These are phyloP conservation scores for Acrocalymma vagum DNA, from an alignment of 2,329 filamentous ascomycete genomes.

Conservation along the genomic window DNA sequence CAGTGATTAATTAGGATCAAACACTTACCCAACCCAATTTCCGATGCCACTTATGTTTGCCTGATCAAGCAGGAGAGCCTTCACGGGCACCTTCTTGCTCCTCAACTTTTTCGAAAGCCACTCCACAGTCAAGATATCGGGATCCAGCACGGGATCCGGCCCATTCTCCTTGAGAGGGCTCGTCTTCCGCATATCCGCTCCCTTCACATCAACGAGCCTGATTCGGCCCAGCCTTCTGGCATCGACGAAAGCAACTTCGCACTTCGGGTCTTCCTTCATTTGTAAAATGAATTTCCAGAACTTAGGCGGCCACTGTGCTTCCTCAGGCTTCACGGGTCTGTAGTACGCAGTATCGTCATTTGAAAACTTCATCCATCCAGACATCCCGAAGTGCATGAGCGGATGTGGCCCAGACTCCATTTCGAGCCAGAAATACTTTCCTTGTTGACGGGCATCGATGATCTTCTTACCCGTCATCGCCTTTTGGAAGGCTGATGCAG, in stretches of 20 bases:
- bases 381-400: conserved; percentile 83
- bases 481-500: conserved; percentile 75
- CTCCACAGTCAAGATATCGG: conserved; percentile 75
- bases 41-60: conserved; percentile 89
- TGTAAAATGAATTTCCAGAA: conserved; percentile 87
- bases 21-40: conserved; percentile 88
- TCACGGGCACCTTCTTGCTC: conserved; percentile 84
- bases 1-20: neutral
- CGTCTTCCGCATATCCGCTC: conserved; percentile 75
- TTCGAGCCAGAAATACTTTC: conserved; percentile 96
- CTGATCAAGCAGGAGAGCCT: conserved; percentile 89
- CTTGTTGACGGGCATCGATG: conserved; percentile 78
- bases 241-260: conserved; percentile 82
- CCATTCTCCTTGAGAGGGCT: conserved; percentile 90
- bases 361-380: conserved; percentile 87
- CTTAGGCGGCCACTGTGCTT: conserved; percentile 83
- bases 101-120: conserved; percentile 78
- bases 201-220: conserved; percentile 82
- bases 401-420: conserved; percentile 82
- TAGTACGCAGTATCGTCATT: conserved; percentile 83
- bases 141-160: conserved; percentile 88
- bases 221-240: conserved; percentile 80
- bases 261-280: conserved; percentile 68
- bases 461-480: conserved; percentile 79
- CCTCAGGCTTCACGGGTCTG: conserved; percentile 66